phyloP scores from a whole-genome alignment of 2,329 filamentous ascomycete genomes.

The Verruconis gallopava region DNA sequence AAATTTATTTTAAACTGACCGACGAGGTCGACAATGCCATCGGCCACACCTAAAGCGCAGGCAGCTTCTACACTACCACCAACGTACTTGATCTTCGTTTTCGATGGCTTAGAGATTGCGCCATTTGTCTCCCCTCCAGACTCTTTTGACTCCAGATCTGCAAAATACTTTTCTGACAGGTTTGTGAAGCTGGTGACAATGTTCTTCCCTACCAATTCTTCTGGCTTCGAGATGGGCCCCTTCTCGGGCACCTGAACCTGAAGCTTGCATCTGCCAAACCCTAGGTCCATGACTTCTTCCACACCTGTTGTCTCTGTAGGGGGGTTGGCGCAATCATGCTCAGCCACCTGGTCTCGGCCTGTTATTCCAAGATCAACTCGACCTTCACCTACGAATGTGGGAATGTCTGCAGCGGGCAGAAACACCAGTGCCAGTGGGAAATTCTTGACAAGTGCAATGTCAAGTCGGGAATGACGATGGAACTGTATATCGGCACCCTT shows the following conservation, averaged over 20 bases:
- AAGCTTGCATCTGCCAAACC: slow-evolving; percentile 80
- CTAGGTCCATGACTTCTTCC: slow-evolving; percentile 78
- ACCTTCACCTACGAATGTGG: slow-evolving; percentile 92
- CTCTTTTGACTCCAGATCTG: slow-evolving; percentile 49
- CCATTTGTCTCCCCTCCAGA: slow-evolving; percentile 19
- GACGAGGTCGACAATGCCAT: slow-evolving; percentile 95
- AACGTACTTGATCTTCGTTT: slow-evolving; percentile 84
- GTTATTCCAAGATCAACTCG: slow-evolving; percentile 91
- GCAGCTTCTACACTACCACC: slow-evolving; percentile 96
- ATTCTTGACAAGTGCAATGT: slow-evolving; percentile 97
- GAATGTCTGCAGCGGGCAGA: slow-evolving; percentile 92
- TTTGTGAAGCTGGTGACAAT: slow-evolving; percentile 92
- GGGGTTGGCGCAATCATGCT: slow-evolving; percentile 59
- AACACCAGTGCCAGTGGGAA: slow-evolving; percentile 91
- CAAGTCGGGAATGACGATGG: slow-evolving; percentile 82
- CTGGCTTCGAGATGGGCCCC: slow-evolving; percentile 54
- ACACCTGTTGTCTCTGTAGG: slow-evolving; percentile 41
- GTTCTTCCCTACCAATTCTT: slow-evolving; percentile 79
- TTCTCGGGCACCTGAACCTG: slow-evolving; percentile 95
- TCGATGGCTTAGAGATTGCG: slow-evolving; percentile 36
- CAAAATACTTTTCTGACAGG: slow-evolving; percentile 73
- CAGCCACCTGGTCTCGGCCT: slow-evolving; percentile 79
- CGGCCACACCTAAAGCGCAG: slow-evolving; percentile 86
- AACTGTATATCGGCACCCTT: slow-evolving; percentile 94
- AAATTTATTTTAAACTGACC: slow-evolving; percentile 45